Base-by-base conservation (phyloP, 2,329 filamentous ascomycete species). In the Cephalotrichum gorgonifer region DNA sequence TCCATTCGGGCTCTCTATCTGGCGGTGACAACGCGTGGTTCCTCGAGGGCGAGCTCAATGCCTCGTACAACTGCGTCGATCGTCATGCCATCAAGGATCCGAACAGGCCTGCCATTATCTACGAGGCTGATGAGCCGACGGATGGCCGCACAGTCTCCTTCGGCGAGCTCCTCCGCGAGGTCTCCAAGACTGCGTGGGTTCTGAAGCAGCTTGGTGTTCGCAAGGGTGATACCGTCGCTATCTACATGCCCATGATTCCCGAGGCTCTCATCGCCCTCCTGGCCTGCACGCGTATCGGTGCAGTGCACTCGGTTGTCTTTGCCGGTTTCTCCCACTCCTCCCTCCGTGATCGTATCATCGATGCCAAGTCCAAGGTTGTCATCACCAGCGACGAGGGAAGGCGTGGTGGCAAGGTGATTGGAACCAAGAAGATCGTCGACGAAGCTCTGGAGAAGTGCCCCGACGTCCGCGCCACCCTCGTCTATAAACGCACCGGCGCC, bases 191-290 rank as follows among this genome's bases (percentile, higher is more conserved):
- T 15, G 86, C 93, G 42, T 88, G 88, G 73, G 85, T 86, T 23
- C 78, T 98, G 58, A 95, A 90, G 76, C 80, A 91, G 72, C 93
- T 95, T 81, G 93, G 93, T 54, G 91, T 98, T 52, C 83, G 85
- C 73, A 97, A 96, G 76, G 93, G 93, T 50, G 93, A 98, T 69
- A 95, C 90, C 4, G 90, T 98, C 50, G 93, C 89, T 54, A 86
- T 98, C 56, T 98, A 98, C 74, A 73, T 98, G 55, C 93, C 93
- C 65, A 98, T 98, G 93, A 95, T 98, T 67, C 93, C 93, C 50
- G 91, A 98, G 69, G 93, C 93, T 6, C 61, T 98, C 51, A 76
- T 98, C 60, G 85, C 93, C 48, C 87, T 98, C 67, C 76, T 98
- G 50, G 93, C 93, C 53, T 94, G 90, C 67, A 73, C 83, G 33